Percentiles rank a stretch among this genome's conserved stretches.
Conservation (phyloP, 805 yeast species). For the Wickerhamomyces queroliae region DNA sequence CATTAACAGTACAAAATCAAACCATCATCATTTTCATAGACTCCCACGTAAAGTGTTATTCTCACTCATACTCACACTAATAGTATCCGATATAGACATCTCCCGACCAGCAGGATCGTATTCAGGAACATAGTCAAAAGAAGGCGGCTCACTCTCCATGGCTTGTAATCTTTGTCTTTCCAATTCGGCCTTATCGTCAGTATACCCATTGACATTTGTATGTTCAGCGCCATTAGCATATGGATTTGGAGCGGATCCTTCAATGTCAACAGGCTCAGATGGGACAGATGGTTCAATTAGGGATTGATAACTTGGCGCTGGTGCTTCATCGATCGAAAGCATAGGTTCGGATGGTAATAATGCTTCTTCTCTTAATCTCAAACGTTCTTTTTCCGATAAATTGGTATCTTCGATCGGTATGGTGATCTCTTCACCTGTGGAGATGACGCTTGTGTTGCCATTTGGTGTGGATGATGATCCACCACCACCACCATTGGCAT, state of each 20-base stretch:
- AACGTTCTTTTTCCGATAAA: slow-evolving; percentile 53
- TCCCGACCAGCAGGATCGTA: slow-evolving; percentile 9
- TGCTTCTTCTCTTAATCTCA: slow-evolving; percentile 49
- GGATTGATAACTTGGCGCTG: slow-evolving; percentile 16
- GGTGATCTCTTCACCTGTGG: slow-evolving; percentile 8
- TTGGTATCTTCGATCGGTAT: slow-evolving; percentile 6
- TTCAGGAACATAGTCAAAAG: slow-evolving; percentile 23
- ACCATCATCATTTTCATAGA: too few species aligned
- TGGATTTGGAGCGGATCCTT: too few species aligned
- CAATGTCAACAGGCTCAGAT: background rate
- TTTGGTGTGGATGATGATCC: too few species aligned
- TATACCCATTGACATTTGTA: slow-evolving; percentile 4
- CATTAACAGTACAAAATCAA: too few species aligned
- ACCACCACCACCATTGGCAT: background rate
- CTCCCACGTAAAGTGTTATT: too few species aligned
- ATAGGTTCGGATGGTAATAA: slow-evolving; percentile 57
- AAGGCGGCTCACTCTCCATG: slow-evolving; percentile 38
- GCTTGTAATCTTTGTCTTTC: slow-evolving; percentile 30
- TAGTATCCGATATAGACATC: too few species aligned
- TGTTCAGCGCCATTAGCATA: too few species aligned
- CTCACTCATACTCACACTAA: too few species aligned
- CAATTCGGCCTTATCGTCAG: slow-evolving; percentile 38
- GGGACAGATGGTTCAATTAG: slow-evolving; percentile 1
- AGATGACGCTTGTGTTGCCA: background rate
- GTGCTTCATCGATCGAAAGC: slow-evolving; percentile 2